Base-by-base conservation (phyloP, 1,284 basidiomycete species). In the Moniliella sp. region DNA sequence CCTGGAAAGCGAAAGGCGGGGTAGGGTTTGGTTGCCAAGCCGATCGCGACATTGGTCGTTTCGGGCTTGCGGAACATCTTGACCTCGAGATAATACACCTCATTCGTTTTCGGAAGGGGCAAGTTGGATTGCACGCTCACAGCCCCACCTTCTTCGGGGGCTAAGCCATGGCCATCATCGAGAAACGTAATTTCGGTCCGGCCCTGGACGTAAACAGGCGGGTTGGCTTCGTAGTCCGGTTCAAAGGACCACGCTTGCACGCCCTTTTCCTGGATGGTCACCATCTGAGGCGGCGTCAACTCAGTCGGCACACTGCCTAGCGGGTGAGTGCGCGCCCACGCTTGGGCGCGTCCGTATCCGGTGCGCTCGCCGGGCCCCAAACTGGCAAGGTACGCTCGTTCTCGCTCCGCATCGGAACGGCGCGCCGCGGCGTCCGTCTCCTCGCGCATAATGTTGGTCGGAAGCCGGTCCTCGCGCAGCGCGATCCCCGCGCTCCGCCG, bases 391-490 rank as follows among this genome's bases (percentile, higher is more conserved):
- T 84, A 77, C 9, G 60, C 48, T 32, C 56, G 43, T 38, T 62
- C 61, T n/a, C 21, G 21, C 39, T 86, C 81, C 28, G 83, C 80
- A 39, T 91, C 76, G 15, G 83, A 84, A n/a, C n/a, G n/a, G 26
- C 84, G 84, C 39, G 86, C 81, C 4, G 76, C 78, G 33, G 84
- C 78, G 11, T 59, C 48, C 33, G 56, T 43, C 38, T 62, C 61
- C 46, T 88, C 81, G n/a, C 81, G 71, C 48, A 74, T 78, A 66
- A 97, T 74, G 64, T 97, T 84, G 32, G 88, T 68, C 2, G 91
- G 91, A 17, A 88, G 84, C 50, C 86, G 82, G 43, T 69, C 69
- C 65, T 94, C 88, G 31, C 71, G 69, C 29, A 93, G 71, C 44
- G 76, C 58, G 37, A 51, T 48, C 1, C 47, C 35, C 5, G 46